Conservation (phyloP, 441 rosid species). For the Gossypium davidsonii region DNA sequence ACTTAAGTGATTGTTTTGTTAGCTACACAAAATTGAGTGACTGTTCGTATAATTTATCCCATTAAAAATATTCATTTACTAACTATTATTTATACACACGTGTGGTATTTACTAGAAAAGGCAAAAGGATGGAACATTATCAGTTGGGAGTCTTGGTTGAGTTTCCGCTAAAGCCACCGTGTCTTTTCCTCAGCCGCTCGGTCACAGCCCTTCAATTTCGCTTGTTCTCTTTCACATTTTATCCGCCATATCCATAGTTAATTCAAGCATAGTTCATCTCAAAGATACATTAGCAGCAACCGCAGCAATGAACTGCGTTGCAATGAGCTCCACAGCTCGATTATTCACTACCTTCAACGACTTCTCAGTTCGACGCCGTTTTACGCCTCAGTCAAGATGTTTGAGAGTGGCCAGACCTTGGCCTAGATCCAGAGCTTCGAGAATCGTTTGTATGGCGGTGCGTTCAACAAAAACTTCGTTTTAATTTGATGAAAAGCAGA, state of each 20-base stretch:
- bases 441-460: conserved; percentile 84
- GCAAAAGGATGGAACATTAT: background rate
- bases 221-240: background rate
- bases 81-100: no score
- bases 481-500: background rate
- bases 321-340: conserved; percentile 45
- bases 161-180: conserved; percentile 4
- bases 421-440: conserved; percentile 29
- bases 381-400: conserved; percentile 17
- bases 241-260: background rate
- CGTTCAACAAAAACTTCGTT: conserved; percentile 18
- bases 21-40: no score
- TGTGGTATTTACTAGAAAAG: background rate
- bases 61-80: no score
- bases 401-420: conserved; percentile 27
- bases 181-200: background rate
- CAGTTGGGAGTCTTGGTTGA: background rate
- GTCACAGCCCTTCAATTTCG: background rate
- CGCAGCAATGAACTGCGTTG: conserved; percentile 37
- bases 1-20: fast-evolving
- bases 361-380: conserved; percentile 11
- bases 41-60: no score
- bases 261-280: background rate
- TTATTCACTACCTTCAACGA: conserved; percentile 20
- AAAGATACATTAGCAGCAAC: background rate